A percentile compares a stretch with the other conserved stretches of the same genome.
phyloP scores from a whole-genome alignment of 148 eudicot species.

The Rhododendron molle region DNA sequence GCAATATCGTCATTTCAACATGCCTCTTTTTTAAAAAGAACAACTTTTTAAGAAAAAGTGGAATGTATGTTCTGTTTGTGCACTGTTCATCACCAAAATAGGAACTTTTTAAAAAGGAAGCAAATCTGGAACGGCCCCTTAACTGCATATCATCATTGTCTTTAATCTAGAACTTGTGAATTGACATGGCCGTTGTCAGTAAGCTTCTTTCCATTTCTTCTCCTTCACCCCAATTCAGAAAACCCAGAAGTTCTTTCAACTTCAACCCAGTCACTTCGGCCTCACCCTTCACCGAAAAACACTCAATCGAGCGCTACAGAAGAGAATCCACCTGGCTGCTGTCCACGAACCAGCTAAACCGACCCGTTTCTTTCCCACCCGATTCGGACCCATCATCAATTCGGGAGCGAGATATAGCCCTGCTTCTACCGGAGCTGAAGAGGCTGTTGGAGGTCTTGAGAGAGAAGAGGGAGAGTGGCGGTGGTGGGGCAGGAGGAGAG shows the following conservation, averaged over 20 bases:
- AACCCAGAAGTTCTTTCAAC: slow-evolving; percentile 15
- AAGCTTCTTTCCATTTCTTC: slow-evolving; percentile 28
- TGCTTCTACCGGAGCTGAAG: slow-evolving; percentile 83
- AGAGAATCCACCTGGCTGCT: slow-evolving; percentile 72
- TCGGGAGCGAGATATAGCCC: slow-evolving; percentile 60
- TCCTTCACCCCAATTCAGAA: slow-evolving; percentile 17
- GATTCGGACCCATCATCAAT: slow-evolving; percentile 7
- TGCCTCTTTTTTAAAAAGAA: too few species aligned
- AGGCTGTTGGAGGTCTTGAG: slow-evolving; percentile 58
- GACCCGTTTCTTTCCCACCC: slow-evolving; percentile 5
- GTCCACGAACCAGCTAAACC: slow-evolving; percentile 21
- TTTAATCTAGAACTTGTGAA: neutral
- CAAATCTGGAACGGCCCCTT: too few species aligned
- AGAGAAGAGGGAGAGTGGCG: slow-evolving; percentile 42
- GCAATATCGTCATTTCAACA: too few species aligned
- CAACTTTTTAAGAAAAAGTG: too few species aligned
- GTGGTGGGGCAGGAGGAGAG: neutral
- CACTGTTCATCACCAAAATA: too few species aligned
- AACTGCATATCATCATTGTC: neutral
- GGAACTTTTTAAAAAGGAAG: too few species aligned
- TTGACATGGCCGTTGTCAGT: slow-evolving; percentile 35
- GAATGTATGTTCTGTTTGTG: too few species aligned
- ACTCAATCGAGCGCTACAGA: slow-evolving; percentile 47
- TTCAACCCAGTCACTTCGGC: slow-evolving; percentile 15
- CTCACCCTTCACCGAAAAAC: slow-evolving; percentile 89